Evolutionary conservation across 139 green algal species (phyloP).

Genomic region (Chlorella sorokiniana): DNA sequence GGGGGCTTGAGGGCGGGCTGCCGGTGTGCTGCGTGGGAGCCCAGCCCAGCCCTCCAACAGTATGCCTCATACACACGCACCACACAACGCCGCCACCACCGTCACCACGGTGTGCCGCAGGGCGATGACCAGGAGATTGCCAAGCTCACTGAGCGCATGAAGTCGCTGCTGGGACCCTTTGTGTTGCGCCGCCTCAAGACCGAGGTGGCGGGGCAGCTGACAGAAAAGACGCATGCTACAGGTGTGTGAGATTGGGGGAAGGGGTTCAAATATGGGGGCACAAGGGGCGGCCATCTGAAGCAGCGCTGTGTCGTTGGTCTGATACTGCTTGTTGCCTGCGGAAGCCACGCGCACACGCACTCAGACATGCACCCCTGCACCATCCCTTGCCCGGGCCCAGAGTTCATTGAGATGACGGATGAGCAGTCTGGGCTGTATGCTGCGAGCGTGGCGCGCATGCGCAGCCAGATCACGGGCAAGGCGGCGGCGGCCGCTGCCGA

Average conservation of each 20-base stretch:
- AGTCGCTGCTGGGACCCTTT: constrained; percentile 85
- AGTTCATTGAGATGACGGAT: constrained; percentile 71
- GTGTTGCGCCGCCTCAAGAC: constrained; percentile 89
- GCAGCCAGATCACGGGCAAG: constrained; percentile 36
- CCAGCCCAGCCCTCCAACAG: background rate
- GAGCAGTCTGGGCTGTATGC: constrained; percentile 66
- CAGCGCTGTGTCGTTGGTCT: no score
- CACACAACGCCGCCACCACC: background rate
- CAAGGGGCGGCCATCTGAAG: no score
- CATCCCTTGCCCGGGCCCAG: background rate
- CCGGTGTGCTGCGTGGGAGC: background rate
- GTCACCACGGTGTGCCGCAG: background rate
- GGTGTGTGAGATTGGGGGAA: background rate
- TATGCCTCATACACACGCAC: background rate
- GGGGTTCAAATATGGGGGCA: background rate
- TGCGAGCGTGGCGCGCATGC: constrained; percentile 45
- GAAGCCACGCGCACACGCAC: background rate
- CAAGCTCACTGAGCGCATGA: constrained; percentile 79
- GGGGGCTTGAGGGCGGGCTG: constrained; percentile 16
- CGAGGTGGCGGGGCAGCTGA: constrained; percentile 75
- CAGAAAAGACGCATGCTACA: constrained; percentile 14
- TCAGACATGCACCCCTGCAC: background rate
- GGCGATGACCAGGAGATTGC: constrained; percentile 48
- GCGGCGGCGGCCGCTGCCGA: constrained; percentile 23
- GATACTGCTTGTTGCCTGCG: background rate